Evolutionary conservation across 2,329 filamentous ascomycete species (phyloP), one percentile per base, ranked within the genome.

Genomic region (Diplocarpon mali): DNA sequence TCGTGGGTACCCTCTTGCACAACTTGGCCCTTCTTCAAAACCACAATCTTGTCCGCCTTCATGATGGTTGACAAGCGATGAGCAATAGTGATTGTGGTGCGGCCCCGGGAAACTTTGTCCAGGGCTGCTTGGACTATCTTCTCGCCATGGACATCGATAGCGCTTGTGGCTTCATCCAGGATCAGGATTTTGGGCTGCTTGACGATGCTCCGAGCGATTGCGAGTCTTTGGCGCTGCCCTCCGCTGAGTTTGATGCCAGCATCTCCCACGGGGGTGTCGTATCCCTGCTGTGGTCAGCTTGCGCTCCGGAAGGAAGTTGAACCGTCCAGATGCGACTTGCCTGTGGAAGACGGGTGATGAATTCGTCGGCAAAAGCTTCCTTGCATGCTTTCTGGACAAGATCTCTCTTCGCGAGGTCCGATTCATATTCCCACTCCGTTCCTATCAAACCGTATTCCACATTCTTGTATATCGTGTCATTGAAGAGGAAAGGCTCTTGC

Each of bases 1-100:
- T 86, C 76, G 52, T 94, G 87, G 0, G 75, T 86, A 0, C 87
- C 87, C 53, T 80, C 68, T 61, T 94, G 85, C 8, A 82, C 71
- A 0, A 87, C 75, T 42, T 73, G 70, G 13, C 86, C 86, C 47
- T 80, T 76, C 49, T 84, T 72, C 42, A 93, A 63, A 1, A 93
- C 86, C 7, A 88, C 68, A 43, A 93, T 93, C 31, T 78, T 76
- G 57, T 93, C 82, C 3, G 86, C 85, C 51, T 83, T 77, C 60
- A 79, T 81, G 56, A 87, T 71, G 65, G 83, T 88, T 0, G 80
- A 84, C 2, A 88, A 67, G 3, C 83, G 70, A 62, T 88, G 54
- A 14, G 77, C 76, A 46, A 82, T 78, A 8, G 75, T 69, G 38
- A 83, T 75, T 0, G 77, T 81, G 0, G 78, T 83, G 14, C 77